These are phyloP conservation scores for Picea mariana DNA, from an alignment of 83 land plant species.

Conservation along the genomic window DNA sequence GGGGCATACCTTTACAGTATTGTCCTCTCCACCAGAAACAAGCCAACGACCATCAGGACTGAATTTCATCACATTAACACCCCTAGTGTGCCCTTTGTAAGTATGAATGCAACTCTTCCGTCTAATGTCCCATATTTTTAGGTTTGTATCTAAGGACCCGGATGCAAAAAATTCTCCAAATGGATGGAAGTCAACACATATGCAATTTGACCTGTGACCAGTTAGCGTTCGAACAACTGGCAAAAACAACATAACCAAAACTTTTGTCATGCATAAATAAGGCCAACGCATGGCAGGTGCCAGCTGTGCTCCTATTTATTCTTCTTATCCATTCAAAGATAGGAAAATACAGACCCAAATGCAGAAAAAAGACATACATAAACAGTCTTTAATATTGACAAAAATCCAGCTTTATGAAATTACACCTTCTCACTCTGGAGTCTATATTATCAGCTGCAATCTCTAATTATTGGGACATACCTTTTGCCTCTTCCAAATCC, in stretches of 20 bases:
- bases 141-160: constrained; percentile 88
- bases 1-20: constrained; percentile 73
- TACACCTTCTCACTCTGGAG: no score
- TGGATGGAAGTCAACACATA: constrained; percentile 85
- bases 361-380: no score
- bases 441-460: not conserved
- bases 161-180: constrained; percentile 98
- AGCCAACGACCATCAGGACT: constrained; percentile 99
- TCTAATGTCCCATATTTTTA: constrained; percentile 92
- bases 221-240: constrained; percentile 87
- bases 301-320: no score
- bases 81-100: constrained; percentile 93
- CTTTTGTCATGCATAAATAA: not conserved
- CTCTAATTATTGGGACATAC: constrained; percentile 27
- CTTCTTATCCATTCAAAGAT: no score
- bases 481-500: constrained; percentile 92
- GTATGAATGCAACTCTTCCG: constrained; percentile 94
- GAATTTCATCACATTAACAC: constrained; percentile 75
- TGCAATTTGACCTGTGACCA: constrained; percentile 87
- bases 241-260: not conserved
- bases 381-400: no score
- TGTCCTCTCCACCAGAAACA: constrained; percentile 93
- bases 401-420: no score
- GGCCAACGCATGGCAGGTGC: no score
- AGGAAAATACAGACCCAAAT: no score